phyloP scores from a whole-genome alignment of 1,139 yeast species.

The Sugiyamaella grinbergsii region DNA sequence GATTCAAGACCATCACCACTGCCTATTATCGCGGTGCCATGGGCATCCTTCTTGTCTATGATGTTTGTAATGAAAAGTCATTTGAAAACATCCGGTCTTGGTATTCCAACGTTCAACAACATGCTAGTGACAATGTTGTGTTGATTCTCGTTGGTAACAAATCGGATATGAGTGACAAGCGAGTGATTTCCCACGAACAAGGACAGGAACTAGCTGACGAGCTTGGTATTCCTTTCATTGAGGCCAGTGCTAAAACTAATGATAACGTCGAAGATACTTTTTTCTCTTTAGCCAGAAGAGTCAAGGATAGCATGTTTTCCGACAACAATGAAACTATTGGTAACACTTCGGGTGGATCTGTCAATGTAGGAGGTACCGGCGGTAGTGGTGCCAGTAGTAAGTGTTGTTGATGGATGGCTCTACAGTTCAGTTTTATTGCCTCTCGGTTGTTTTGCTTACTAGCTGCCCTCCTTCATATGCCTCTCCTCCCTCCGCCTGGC shows the following conservation, averaged over 20 bases:
- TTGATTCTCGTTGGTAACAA: conserved; percentile 93
- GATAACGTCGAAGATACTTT: conserved; percentile 90
- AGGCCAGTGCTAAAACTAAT: conserved; percentile 93
- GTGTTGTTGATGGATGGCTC: conserved; percentile 31
- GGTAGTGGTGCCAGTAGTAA: conserved; percentile 26
- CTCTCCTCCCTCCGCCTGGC: background rate
- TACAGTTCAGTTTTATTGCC: no score
- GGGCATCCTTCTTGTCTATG: conserved; percentile 96
- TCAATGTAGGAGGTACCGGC: conserved; percentile 31
- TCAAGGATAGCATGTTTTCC: conserved; percentile 70
- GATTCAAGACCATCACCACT: conserved; percentile 96
- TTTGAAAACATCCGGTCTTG: conserved; percentile 85
- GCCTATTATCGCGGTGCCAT: conserved; percentile 98
- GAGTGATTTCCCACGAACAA: conserved; percentile 80
- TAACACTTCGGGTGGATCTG: conserved; percentile 29
- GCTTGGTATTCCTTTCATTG: conserved; percentile 86
- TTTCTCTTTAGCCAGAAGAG: conserved; percentile 84
- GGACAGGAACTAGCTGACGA: conserved; percentile 89
- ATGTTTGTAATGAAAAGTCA: conserved; percentile 92
- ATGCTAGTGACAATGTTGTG: conserved; percentile 95
- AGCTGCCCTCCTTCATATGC: background rate
- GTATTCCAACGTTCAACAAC: conserved; percentile 93
- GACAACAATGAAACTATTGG: conserved; percentile 35
- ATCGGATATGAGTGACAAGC: conserved; percentile 74
- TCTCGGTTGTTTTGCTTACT: background rate